A percentile compares a stretch with the other conserved stretches of the same genome.
These are phyloP conservation scores for Quercus engelmannii DNA, from an alignment of 306 rosid species.

Conservation along the genomic window DNA sequence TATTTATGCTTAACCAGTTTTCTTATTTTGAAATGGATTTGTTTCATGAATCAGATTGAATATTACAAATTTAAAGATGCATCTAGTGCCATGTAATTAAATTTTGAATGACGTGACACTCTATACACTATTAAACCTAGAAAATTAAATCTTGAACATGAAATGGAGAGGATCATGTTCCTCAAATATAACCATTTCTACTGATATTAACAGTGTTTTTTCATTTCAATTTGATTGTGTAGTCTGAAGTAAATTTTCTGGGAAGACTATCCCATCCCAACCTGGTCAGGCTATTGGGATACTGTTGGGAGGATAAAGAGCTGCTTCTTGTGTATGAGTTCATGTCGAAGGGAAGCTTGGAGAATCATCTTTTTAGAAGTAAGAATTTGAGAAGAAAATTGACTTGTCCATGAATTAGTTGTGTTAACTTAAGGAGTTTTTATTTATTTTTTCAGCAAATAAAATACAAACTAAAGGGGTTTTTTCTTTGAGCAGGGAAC, in stretches of 20 bases:
- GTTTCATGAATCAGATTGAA: too few species aligned
- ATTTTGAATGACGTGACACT: too few species aligned
- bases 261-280: constrained; percentile 85
- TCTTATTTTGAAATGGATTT: neutral
- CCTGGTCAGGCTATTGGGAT: constrained; percentile 78
- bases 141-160: too few species aligned
- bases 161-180: too few species aligned
- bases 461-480: neutral
- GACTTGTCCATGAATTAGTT: neutral
- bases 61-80: too few species aligned
- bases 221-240: constrained; percentile 29
- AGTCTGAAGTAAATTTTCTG: constrained; percentile 81
- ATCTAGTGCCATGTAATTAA: too few species aligned
- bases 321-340: constrained; percentile 91
- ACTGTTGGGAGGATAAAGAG: constrained; percentile 60
- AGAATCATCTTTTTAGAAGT: constrained; percentile 88
- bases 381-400: neutral
- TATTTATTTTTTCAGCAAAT: too few species aligned
- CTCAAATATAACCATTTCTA: neutral
- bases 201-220: neutral
- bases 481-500: constrained; percentile 41
- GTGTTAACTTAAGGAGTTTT: neutral
- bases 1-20: neutral
- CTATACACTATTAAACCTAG: too few species aligned
- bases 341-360: constrained; percentile 87